Base-by-base conservation (phyloP, 2,329 filamentous ascomycete species). In the Didymella exigua region DNA sequence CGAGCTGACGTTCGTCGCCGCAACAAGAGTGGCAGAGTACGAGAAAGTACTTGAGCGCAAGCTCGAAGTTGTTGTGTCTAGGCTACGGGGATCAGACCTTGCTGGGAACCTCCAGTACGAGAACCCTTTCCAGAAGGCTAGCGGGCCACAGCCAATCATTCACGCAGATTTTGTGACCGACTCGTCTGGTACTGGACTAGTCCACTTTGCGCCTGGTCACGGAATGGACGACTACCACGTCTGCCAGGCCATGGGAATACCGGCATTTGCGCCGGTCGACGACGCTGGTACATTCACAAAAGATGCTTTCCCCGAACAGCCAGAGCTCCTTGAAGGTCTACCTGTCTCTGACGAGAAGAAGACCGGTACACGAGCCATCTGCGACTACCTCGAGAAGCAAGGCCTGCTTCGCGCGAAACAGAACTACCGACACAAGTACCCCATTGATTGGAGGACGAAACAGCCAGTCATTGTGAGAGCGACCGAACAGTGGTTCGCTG, bases 381-480 rank as follows among this genome's bases (percentile, higher is more conserved):
- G 98, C 29, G 80, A 87, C 1, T 79, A 95, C 45, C 79, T 97
- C 2, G 77, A 81, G 23, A 62, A 62, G 11, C 62, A 62, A 13
- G 61, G 60, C 18, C 72, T 79, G n/a, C 83, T 98, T 3, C 77
- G 97, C 34, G 82, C 83, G 33, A 84, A 83, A 4, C 89, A 96
- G 63, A 81, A 81, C 52, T 89, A 93, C 71, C 82, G 82, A 47
- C 95, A 99, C 80, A 98, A 96, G 75, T 98, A 98, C 72, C 95
- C 95, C 0, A 96, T 98, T 65, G 95, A 99, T 76, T 99, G 95
- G 95, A 85, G 95, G 49, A 96, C 93, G 0, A 99, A 98, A 76
- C 83, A 89, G 63, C 95, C 95, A 1, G 88, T 99, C 44, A 91
- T 99, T 56, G 86, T 96, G 29, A 82, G 95, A 61, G 93, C 95